Percentiles rank a stretch among this genome's conserved stretches.
Conservation (phyloP, 2,329 filamentous ascomycete species). For the Fusarium sp. region DNA sequence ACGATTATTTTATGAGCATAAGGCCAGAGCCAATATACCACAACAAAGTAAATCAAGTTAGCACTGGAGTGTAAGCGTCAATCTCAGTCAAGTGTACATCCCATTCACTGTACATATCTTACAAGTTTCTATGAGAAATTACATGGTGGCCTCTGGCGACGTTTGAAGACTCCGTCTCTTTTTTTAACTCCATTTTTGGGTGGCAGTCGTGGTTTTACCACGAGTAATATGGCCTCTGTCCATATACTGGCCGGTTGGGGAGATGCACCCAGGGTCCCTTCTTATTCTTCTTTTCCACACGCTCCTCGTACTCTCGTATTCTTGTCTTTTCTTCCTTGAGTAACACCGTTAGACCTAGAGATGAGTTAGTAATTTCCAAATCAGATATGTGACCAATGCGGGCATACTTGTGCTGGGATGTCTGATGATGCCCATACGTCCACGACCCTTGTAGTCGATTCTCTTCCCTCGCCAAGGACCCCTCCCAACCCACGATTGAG, state of each 20-base stretch:
- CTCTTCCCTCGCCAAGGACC: constrained; percentile 68
- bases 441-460: constrained; percentile 79
- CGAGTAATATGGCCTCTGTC: constrained; percentile 88
- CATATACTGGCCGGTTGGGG: constrained; percentile 84
- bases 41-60: not conserved
- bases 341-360: constrained; percentile 76
- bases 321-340: constrained; percentile 95
- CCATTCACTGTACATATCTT: constrained; percentile 51
- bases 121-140: constrained; percentile 43
- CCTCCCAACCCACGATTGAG: constrained; percentile 91
- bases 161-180: constrained; percentile 6
- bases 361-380: constrained; percentile 27
- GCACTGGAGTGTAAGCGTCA: not conserved
- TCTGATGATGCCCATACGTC: constrained; percentile 72
- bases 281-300: constrained; percentile 77
- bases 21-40: not conserved
- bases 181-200: not conserved
- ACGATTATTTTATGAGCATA: constrained; percentile 3
- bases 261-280: constrained; percentile 87
- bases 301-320: constrained; percentile 81
- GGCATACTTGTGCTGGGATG: constrained; percentile 80
- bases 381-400: not conserved
- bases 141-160: constrained; percentile 16
- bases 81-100: constrained; percentile 39
- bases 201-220: constrained; percentile 68